Evolutionary conservation across 2,329 filamentous ascomycete species (phyloP).

Genomic region (Penicillium sp.): DNA sequence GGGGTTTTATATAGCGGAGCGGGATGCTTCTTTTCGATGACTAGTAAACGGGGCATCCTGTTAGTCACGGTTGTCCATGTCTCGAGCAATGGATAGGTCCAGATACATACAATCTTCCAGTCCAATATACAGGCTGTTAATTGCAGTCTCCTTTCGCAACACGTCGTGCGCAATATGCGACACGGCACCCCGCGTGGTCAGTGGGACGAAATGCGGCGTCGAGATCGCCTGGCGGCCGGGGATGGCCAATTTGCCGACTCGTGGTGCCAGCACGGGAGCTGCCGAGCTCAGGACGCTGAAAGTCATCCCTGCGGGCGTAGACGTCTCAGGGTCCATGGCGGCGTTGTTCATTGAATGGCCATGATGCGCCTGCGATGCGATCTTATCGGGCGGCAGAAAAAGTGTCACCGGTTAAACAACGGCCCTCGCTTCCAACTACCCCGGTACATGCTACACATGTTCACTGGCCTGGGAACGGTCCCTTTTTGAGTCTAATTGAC

Average conservation of each 20-base stretch:
- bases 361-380: constrained; percentile 7
- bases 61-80: constrained; percentile 24
- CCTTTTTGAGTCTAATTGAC: neutral
- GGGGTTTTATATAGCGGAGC: constrained; percentile 53
- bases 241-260: constrained; percentile 67
- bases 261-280: constrained; percentile 48
- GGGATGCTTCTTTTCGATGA: constrained; percentile 59
- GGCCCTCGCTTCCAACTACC: neutral
- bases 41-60: constrained; percentile 44
- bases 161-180: constrained; percentile 90
- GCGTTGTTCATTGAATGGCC: constrained; percentile 13
- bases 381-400: constrained; percentile 23
- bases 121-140: constrained; percentile 73
- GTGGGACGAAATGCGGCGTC: constrained; percentile 78
- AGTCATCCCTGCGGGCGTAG: constrained; percentile 34
- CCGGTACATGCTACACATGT: neutral
- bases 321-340: constrained; percentile 31
- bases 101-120: constrained; percentile 82
- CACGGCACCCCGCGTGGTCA: constrained; percentile 78
- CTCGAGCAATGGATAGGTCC: neutral
- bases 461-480: neutral
- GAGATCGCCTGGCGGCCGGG: constrained; percentile 64
- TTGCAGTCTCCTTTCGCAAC: constrained; percentile 61
- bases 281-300: constrained; percentile 38
- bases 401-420: constrained; percentile 12